Evolutionary conservation across 176 grass and related monocot genomes (phyloP).

Genomic region (Oryza australiensis): DNA sequence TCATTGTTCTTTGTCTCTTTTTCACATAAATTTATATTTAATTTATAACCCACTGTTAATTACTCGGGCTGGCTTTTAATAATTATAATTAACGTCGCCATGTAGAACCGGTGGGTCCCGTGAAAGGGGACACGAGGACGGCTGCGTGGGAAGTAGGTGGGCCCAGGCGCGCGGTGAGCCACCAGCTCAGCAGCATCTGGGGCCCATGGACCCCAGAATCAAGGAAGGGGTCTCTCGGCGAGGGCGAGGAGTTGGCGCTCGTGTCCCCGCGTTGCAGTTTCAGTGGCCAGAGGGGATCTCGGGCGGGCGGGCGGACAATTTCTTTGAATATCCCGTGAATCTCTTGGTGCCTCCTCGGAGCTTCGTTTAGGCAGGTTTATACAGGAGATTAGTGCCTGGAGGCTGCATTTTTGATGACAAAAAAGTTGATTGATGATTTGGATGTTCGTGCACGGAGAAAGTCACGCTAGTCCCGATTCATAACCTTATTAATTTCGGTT

Average conservation of each 20-base stretch:
- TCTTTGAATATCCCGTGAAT: conserved; percentile 24
- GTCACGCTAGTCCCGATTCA: no score
- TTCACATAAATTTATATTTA: no score
- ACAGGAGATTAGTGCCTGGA: not conserved
- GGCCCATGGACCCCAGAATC: not conserved
- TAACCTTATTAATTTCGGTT: no score
- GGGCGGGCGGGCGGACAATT: not conserved
- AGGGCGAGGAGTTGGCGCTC: conserved; percentile 27
- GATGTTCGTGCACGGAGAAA: no score
- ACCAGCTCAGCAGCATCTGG: not conserved
- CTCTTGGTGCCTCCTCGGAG: conserved; percentile 3
- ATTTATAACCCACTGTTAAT: no score
- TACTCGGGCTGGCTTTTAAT: no score
- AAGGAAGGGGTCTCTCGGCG: conserved; percentile 7
- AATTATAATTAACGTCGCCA: not conserved
- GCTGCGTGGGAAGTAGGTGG: not conserved
- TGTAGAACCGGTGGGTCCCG: not conserved
- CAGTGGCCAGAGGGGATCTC: conserved; percentile 23
- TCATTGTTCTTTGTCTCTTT: no score
- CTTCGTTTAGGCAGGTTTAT: not conserved
- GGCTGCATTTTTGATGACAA: no score
- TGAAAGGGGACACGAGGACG: not conserved
- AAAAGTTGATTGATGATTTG: no score
- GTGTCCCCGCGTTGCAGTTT: conserved; percentile 34
- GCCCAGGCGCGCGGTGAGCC: conserved; percentile 2